Conservation (phyloP, 768 basidiomycete genomes). For the Pulveroboletus ravenelii region DNA sequence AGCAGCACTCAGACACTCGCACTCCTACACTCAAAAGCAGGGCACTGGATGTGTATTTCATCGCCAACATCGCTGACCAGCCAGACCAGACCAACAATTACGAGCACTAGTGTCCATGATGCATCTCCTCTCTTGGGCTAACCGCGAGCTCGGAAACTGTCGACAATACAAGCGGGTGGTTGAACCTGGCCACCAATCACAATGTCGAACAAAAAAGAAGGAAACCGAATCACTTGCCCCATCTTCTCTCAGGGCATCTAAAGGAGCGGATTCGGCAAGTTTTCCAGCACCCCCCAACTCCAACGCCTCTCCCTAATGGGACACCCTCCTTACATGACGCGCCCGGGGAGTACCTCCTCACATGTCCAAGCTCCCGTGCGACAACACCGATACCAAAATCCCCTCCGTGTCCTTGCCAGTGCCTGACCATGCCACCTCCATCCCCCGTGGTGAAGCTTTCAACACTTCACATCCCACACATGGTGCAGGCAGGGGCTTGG, state of each 20-base stretch:
- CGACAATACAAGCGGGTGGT: not conserved
- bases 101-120: too few species aligned
- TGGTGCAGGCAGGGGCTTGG: not conserved
- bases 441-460: not conserved
- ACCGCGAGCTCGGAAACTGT: constrained; percentile 9
- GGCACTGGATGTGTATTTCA: too few species aligned
- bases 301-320: constrained; percentile 1
- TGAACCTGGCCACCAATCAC: too few species aligned
- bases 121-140: not conserved
- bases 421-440: not conserved
- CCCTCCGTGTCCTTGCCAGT: not conserved
- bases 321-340: not conserved
- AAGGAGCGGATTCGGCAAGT: not conserved
- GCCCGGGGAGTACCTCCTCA: constrained; percentile 7
- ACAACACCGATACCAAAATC: constrained; percentile 4
- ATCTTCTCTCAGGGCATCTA: not conserved
- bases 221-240: constrained; percentile 1
- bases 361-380: constrained; percentile 11
- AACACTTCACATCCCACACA: constrained; percentile 8
- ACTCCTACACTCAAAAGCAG: too few species aligned
- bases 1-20: too few species aligned
- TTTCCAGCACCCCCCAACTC: constrained; percentile 6
- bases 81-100: too few species aligned
- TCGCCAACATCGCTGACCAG: too few species aligned
- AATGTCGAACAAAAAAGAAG: not conserved